A percentile compares a stretch with the other conserved stretches of the same genome.
Conservation (phyloP, 176 grass and related monocot species). For the Ampelocalamus luodianensis region DNA sequence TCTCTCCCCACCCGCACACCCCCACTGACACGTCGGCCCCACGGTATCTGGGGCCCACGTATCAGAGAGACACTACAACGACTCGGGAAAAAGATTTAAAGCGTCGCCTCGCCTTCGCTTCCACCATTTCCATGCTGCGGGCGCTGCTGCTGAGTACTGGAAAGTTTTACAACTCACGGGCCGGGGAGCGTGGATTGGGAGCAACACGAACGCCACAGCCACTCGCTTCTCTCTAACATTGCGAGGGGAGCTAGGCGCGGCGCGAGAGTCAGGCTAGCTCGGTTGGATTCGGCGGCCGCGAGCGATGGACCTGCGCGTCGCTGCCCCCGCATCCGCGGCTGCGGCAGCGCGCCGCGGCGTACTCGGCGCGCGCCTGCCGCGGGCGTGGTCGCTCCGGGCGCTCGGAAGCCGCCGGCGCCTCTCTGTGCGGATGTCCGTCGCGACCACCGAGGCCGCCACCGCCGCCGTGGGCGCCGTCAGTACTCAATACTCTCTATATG, state of each 20-base stretch:
- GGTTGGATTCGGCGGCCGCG: background rate
- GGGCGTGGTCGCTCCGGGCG: background rate
- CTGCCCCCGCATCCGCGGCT: constrained; percentile 42
- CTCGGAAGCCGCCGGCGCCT: background rate
- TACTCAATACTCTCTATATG: background rate
- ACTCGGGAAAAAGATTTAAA: too few relatives aligned
- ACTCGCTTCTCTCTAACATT: constrained; percentile 7
- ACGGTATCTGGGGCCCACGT: rapidly evolving
- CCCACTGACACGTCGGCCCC: background rate
- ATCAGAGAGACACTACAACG: background rate
- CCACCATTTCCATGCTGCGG: constrained; percentile 2
- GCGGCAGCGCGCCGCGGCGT: constrained; percentile 20
- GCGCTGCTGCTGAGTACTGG: background rate
- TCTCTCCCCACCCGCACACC: background rate
- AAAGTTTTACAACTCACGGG: constrained; percentile 37
- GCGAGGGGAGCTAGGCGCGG: background rate
- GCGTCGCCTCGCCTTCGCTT: background rate
- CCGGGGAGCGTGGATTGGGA: background rate
- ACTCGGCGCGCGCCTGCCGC: background rate
- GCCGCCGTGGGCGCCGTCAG: constrained; percentile 43
- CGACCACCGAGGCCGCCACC: constrained; percentile 52
- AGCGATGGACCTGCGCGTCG: constrained; percentile 53
- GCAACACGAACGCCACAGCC: constrained; percentile 23
- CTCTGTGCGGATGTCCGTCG: constrained; percentile 59
- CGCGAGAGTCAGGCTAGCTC: background rate